These are phyloP conservation scores for Somion occarium DNA, from an alignment of 1,284 basidiomycete genomes.

Conservation along the genomic window DNA sequence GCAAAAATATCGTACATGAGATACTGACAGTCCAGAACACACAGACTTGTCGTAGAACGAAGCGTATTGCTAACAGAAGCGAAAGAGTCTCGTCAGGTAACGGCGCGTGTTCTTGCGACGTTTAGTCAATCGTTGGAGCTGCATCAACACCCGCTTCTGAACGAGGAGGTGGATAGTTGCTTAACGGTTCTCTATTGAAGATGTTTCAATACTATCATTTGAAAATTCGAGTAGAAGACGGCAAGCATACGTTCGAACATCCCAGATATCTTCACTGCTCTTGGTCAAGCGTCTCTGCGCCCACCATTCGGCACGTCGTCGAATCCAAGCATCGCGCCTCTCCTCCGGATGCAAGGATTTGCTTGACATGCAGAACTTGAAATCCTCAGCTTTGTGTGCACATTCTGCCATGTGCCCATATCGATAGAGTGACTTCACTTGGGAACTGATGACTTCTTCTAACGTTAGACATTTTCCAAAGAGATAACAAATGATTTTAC, in stretches of 20 bases:
- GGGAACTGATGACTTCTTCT: slow-evolving; percentile 67
- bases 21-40: too few relatives aligned
- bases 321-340: slow-evolving; percentile 80
- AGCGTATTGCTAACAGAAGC: too few relatives aligned
- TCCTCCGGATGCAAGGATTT: slow-evolving; percentile 77
- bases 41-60: too few relatives aligned
- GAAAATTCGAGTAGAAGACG: too few relatives aligned
- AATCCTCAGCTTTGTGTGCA: slow-evolving; percentile 79
- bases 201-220: too few relatives aligned
- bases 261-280: slow-evolving; percentile 95
- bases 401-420: slow-evolving; percentile 81
- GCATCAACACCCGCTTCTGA: background rate
- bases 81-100: too few relatives aligned
- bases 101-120: too few relatives aligned
- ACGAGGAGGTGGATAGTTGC: slow-evolving; percentile 23
- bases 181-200: slow-evolving; percentile 22
- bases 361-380: slow-evolving; percentile 91
- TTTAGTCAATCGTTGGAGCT: background rate
- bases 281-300: slow-evolving; percentile 67
- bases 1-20: too few relatives aligned
- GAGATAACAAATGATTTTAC: slow-evolving; percentile 12
- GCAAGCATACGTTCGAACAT: slow-evolving; percentile 71
- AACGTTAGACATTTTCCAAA: background rate
- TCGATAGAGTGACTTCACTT: slow-evolving; percentile 84
- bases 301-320: slow-evolving; percentile 88